A percentile compares a stretch with the other conserved stretches of the same genome.
phyloP scores from a whole-genome alignment of 2,329 filamentous ascomycete species.

The Xylaria sp. region DNA sequence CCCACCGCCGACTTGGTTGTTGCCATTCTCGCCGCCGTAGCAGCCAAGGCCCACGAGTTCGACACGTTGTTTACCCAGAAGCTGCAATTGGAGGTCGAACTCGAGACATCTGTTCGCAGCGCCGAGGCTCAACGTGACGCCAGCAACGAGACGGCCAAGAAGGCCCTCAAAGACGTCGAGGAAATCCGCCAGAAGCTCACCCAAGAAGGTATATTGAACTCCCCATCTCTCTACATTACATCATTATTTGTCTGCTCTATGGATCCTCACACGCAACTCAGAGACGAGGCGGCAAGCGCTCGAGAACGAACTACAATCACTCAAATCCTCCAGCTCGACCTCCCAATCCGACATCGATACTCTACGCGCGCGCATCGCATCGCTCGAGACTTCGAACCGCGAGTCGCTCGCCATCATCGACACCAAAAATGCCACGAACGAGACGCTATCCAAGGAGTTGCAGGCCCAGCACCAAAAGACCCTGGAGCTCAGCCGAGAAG shows the following conservation, averaged over 20 bases:
- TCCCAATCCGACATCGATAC: constrained; percentile 80
- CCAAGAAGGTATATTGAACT: constrained; percentile 74
- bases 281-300: constrained; percentile 80
- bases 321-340: constrained; percentile 79
- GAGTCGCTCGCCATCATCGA: constrained; percentile 91
- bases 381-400: constrained; percentile 90
- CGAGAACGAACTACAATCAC: constrained; percentile 82
- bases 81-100: constrained; percentile 87
- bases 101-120: constrained; percentile 87
- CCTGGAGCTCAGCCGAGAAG: constrained; percentile 82
- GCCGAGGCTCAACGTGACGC: constrained; percentile 85
- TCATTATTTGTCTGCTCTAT: neutral
- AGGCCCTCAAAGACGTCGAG: constrained; percentile 84
- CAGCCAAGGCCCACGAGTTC: constrained; percentile 82
- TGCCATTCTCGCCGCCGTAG: constrained; percentile 78
- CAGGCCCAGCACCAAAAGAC: constrained; percentile 90
- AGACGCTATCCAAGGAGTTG: constrained; percentile 86
- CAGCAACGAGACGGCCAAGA: constrained; percentile 83
- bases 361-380: constrained; percentile 83
- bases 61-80: constrained; percentile 88
- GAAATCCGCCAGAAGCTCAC: constrained; percentile 83
- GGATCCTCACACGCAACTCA: constrained; percentile 52
- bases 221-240: neutral
- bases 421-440: constrained; percentile 86
- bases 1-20: constrained; percentile 84